Conservation (phyloP, 768 basidiomycete genomes). For the Rhodocollybia butyracea region DNA sequence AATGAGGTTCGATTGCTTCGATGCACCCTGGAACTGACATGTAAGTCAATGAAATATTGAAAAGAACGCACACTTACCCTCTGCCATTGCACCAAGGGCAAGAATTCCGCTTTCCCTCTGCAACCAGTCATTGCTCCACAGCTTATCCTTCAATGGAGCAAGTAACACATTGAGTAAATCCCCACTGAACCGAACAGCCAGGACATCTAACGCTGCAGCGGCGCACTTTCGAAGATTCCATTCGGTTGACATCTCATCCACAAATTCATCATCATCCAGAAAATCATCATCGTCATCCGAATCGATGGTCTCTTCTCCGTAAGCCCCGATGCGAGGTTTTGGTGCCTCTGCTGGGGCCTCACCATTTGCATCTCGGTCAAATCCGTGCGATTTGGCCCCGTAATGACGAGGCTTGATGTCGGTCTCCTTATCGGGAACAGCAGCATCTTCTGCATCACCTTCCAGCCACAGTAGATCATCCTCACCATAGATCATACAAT, state of each 20-base stretch:
- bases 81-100: slow-evolving; percentile 96
- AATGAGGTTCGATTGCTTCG: slow-evolving; percentile 90
- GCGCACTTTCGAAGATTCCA: slow-evolving; percentile 99
- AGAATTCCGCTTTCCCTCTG: slow-evolving; percentile 94
- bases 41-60: background rate
- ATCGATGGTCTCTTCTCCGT: slow-evolving; percentile 79
- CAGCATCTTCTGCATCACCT: slow-evolving; percentile 84
- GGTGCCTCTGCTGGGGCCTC: slow-evolving; percentile 32
- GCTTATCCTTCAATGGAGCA: slow-evolving; percentile 85
- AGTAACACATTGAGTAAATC: slow-evolving; percentile 88
- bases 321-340: slow-evolving; percentile 54
- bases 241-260: slow-evolving; percentile 95
- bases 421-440: slow-evolving; percentile 87
- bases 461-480: slow-evolving; percentile 95
- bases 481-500: slow-evolving; percentile 97
- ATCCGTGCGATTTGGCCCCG: slow-evolving; percentile 77
- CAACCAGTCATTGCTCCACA: slow-evolving; percentile 92
- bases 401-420: slow-evolving; percentile 98
- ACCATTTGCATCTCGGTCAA: slow-evolving; percentile 65
- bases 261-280: slow-evolving; percentile 86
- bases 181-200: slow-evolving; percentile 89
- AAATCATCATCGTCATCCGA: slow-evolving; percentile 89
- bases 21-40: slow-evolving; percentile 72
- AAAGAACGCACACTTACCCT: slow-evolving; percentile 57
- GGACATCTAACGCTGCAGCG: slow-evolving; percentile 94